Conservation (phyloP, 495 filamentous ascomycete species). For the Hypomontagnella submonticulosa region DNA sequence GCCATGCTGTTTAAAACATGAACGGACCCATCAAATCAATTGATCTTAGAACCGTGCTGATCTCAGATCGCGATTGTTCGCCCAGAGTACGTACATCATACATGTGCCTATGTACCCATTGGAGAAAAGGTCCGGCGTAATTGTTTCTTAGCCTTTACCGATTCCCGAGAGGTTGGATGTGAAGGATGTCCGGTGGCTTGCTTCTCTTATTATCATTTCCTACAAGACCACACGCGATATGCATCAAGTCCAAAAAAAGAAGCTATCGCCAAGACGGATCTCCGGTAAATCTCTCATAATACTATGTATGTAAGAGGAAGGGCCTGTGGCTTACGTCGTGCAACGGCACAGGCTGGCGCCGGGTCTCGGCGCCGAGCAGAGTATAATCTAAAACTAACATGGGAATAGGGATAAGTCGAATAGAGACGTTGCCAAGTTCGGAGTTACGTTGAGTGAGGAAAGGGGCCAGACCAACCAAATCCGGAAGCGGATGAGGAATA, state of each 20-base stretch:
- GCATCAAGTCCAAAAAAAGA: conserved; percentile 31
- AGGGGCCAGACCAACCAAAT: conserved; percentile 26
- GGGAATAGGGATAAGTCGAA: conserved; percentile 33
- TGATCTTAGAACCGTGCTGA: conserved; percentile 26
- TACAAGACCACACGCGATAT: not conserved
- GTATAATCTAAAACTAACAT: conserved; percentile 37
- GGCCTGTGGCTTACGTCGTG: conserved; percentile 17
- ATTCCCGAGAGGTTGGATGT: conserved; percentile 15
- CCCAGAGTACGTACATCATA: conserved; percentile 16
- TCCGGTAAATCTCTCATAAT: conserved; percentile 44
- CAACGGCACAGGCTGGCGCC: conserved; percentile 28
- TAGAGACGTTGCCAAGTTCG: conserved; percentile 38
- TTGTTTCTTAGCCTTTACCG: conserved; percentile 14
- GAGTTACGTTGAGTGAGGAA: conserved; percentile 31
- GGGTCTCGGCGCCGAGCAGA: conserved; percentile 38
- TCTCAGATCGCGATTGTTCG: conserved; percentile 33
- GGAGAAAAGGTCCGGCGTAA: conserved; percentile 32
- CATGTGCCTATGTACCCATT: too few relatives aligned
- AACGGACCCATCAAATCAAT: conserved; percentile 12
- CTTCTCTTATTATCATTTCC: conserved; percentile 14
- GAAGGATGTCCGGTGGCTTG: conserved; percentile 15
- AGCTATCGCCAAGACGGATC: conserved; percentile 43
- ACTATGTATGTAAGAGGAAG: conserved; percentile 25
- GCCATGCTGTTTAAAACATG: conserved; percentile 16
- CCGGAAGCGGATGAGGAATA: conserved; percentile 30